phyloP scores from a whole-genome alignment of 164 flowering plant genomes.

The Sedum album region DNA sequence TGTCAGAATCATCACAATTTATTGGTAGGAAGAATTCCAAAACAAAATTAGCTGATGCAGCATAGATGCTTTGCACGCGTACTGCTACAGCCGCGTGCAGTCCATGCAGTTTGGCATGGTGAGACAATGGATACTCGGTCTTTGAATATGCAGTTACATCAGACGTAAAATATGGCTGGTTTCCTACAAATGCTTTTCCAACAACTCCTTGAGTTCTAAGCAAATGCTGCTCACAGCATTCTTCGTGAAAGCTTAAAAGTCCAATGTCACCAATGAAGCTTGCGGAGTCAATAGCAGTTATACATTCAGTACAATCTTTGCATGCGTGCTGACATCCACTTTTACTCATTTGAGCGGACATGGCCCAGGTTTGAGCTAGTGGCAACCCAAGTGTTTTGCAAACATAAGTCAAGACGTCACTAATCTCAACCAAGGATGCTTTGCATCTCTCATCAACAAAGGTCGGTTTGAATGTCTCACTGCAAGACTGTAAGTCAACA shows the following conservation, averaged over 20 bases:
- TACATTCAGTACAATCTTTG: neutral
- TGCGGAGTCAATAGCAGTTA: neutral
- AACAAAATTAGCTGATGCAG: conserved; percentile 7
- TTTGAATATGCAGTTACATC: conserved; percentile 9
- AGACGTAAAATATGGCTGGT: conserved; percentile 14
- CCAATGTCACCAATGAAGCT: neutral
- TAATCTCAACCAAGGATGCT: neutral
- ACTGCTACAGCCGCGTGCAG: conserved; percentile 10
- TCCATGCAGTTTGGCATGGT: conserved; percentile 2
- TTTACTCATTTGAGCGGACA: neutral
- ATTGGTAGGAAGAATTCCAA: conserved; percentile 12
- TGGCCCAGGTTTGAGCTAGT: conserved; percentile 4
- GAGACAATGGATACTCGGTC: conserved; percentile 12
- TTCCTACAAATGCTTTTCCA: neutral
- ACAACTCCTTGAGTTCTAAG: neutral
- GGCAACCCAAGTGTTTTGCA: neutral
- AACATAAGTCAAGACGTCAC: neutral
- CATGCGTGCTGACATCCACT: neutral
- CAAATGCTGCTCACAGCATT: neutral
- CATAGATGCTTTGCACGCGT: conserved; percentile 7
- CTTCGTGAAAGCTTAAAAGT: neutral
- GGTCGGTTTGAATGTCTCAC: too few species aligned
- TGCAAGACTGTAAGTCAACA: neutral
- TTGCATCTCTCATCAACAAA: too few species aligned
- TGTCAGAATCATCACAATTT: conserved; percentile 1